A percentile compares a stretch with the other conserved stretches of the same genome.
Evolutionary conservation across 106 monocot genomes (phyloP).

Genomic region (Dendrobium officinale): DNA sequence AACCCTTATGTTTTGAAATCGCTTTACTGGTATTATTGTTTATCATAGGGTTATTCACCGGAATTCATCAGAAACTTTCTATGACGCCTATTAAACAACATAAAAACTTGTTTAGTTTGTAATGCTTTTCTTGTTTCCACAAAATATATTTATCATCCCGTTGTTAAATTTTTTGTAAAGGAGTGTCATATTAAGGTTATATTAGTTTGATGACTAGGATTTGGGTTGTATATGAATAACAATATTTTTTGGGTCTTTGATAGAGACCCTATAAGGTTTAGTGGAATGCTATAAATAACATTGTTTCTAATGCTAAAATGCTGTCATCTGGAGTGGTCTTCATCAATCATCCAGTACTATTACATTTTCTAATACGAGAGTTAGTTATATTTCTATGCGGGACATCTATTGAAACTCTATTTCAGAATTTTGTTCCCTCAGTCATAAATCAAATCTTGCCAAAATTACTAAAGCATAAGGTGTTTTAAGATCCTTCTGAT

Average conservation of each 20-base stretch:
- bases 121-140: neutral
- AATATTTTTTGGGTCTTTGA: neutral
- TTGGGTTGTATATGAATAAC: neutral
- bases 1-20: neutral
- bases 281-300: neutral
- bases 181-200: neutral
- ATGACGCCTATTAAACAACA: neutral
- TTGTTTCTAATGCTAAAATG: neutral
- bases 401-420: neutral
- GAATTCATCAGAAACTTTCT: neutral
- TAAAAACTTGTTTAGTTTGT: neutral
- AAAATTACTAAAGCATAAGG: neutral
- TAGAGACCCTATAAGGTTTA: neutral
- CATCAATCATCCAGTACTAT: neutral
- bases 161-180: neutral
- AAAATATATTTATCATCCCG: neutral
- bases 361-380: neutral
- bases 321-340: neutral
- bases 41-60: neutral
- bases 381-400: neutral
- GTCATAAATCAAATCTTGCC: neutral
- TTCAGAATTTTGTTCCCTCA: neutral
- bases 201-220: neutral
- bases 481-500: neutral
- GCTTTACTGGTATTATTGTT: neutral